Evolutionary conservation across 1,284 basidiomycete species (phyloP), one percentile per base, ranked within the genome.

Genomic region (Earliella scabrosa): DNA sequence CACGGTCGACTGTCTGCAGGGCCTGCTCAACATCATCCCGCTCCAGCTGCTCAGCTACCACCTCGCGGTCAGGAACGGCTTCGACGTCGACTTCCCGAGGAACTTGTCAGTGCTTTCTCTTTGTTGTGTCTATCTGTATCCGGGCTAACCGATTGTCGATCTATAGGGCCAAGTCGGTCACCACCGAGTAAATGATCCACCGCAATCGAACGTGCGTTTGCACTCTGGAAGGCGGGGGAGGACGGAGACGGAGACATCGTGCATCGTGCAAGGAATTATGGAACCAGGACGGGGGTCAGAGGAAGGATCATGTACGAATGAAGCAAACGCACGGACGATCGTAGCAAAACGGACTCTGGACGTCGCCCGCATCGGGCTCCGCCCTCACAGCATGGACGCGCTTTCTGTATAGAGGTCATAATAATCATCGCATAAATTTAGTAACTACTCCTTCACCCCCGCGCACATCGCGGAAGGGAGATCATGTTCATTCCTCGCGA

Each of bases 21-120:
- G 97, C 45, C 75, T 99, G 62, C 77, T 99, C 75, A 99, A 98
- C 77, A 93, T 99, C 75, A 90, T 99, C 61, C 97, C 97, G 39
- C 82, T 99, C 60, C 97, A 99, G 75, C 81, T 99, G 57, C 83
- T 99, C 59, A 95, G 92, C 60, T 99, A 99, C 78, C 96, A 99
- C 79, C 79, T 99, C 60, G 97, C 97, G 10, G 88, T 97, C 66
- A 91, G 86, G 77, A 95, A 95, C 71, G 97, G 97, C 49, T 95
- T 95, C 65, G 96, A 99, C 73, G 97, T 98, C 67, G 97, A 99
- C 74, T 98, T 98, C 90, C 97, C 97, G 24, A 83, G 97, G 69
- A 98, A 98, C 82, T 80, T 98, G 85, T 91, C 68, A 68, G 90
- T 82, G 3, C 13, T n/a, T n/a, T n/a, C n/a, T 29, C 55, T 48